Percentiles rank a stretch among this genome's conserved stretches.
Conservation (phyloP, 2,329 filamentous ascomycete genomes). For the Graphilbum ipis-grandicollis region DNA sequence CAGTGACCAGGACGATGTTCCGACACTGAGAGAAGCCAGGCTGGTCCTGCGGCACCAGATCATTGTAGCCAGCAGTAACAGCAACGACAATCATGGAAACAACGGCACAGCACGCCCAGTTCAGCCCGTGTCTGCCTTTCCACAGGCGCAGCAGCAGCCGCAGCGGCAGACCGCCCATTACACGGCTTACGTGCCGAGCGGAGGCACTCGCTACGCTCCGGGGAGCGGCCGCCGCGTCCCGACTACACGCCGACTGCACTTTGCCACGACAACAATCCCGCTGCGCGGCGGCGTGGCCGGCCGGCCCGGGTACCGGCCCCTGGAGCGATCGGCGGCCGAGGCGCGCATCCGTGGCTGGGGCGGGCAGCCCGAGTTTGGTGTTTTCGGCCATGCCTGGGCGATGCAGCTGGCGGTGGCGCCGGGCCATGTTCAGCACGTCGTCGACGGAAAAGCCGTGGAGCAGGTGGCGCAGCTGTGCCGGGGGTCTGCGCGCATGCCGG, state of each 20-base stretch:
- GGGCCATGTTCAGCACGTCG: constrained; percentile 4
- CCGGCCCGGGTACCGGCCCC: constrained; percentile 8
- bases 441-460: constrained; percentile 1
- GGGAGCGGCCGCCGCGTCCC: background rate
- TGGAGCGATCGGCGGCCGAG: constrained; percentile 2
- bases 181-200: background rate
- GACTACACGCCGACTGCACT: constrained; percentile 3
- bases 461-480: background rate
- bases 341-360: constrained; percentile 8
- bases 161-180: background rate
- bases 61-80: constrained; percentile 2
- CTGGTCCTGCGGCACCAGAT: constrained; percentile 8
- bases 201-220: background rate
- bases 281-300: constrained; percentile 5
- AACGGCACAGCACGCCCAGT: too few relatives aligned
- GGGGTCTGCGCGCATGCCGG: too few relatives aligned
- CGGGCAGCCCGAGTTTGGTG: constrained; percentile 5
- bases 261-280: constrained; percentile 8
- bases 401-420: constrained; percentile 7
- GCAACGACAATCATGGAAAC: background rate
- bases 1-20: background rate
- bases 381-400: constrained; percentile 10
- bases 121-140: too few relatives aligned
- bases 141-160: background rate
- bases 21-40: background rate